Evolutionary conservation across 306 rosid species (phyloP), one percentile per base, ranked within the genome.

Genomic region (Cucurbita ficifolia): DNA sequence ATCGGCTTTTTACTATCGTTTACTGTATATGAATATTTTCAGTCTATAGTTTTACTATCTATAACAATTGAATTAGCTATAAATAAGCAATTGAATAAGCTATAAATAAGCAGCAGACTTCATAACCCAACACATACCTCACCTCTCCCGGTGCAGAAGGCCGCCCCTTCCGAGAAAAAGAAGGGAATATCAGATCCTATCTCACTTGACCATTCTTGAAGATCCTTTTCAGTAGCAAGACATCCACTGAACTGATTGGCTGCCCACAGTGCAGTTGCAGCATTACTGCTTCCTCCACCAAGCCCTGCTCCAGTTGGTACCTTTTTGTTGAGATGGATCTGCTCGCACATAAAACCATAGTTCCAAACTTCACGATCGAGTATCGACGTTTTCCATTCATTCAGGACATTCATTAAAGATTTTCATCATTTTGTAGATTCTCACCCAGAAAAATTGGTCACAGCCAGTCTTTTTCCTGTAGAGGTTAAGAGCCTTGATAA

Each of bases 241-340:
- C 87, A 79, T 43, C 90, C 89, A 79, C 76, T 90, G 70, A 94
- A 94, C 76, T 94, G 96, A 81, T 94, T 94, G 56, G 97, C 97
- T 10, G 98, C 98, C 98, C 98, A 94, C 54, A 94, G 77, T 6
- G 98, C 97, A 74, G 97, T 94, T 59, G 98, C 98, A 75, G 98
- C 98, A 75, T 94, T 94, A 83, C 97, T 89, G 80, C 98, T 94
- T 82, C 97, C 98, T 73, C 98, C 98, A 63, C 98, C 98, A 73
- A 94, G 97, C 79, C 98, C 98, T 5, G 98, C 98, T 71, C 98
- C 98, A 21, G 95, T 90, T 5, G 98, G 98, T 74, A 94, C 98
- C 72, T 79, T 87, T 68, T 94, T 94, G 76, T 90, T 95, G 71
- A 94, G 88, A 86, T 94, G 98, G 84, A 94, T 90, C 98, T 94